Percentiles rank a stretch among this genome's conserved stretches.
Conservation (phyloP, 2,329 filamentous ascomycete species). For the Macrophomina pseudophaseolina region DNA sequence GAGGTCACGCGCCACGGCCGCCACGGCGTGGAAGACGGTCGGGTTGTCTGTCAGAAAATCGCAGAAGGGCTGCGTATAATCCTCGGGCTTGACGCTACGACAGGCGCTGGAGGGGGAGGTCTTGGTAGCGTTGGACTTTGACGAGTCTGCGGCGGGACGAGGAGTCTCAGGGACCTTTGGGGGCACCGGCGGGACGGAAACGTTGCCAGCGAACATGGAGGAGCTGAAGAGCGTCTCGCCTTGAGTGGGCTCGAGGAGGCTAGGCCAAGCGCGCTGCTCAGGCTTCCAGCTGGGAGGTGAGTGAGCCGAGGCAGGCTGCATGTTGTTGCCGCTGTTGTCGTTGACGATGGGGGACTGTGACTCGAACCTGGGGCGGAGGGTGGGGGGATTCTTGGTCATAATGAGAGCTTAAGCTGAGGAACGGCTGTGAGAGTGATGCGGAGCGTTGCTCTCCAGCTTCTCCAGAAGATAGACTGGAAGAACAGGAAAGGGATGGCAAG, state of each 20-base stretch:
- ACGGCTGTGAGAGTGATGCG: not conserved
- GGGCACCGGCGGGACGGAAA: conserved; percentile 40
- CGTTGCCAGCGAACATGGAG: conserved; percentile 30
- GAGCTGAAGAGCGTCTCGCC: conserved; percentile 27
- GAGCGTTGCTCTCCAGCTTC: not conserved
- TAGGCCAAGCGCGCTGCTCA: conserved; percentile 25
- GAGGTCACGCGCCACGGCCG: conserved; percentile 76
- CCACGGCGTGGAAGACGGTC: conserved; percentile 89
- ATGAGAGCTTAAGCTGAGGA: conserved; percentile 7
- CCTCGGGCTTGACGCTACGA: conserved; percentile 38
- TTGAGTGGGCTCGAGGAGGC: conserved; percentile 30
- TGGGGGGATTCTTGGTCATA: conserved; percentile 47
- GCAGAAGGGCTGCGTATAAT: conserved; percentile 81
- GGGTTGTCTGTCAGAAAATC: conserved; percentile 89
- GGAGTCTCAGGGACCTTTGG: conserved; percentile 38
- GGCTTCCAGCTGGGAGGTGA: not conserved
- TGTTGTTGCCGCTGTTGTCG: conserved; percentile 1
- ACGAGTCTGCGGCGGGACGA: not conserved
- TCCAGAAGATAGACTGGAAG: not conserved
- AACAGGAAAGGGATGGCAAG: not conserved
- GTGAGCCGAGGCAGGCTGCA: conserved; percentile 32
- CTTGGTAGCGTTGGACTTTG: not conserved
- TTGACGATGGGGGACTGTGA: conserved; percentile 30
- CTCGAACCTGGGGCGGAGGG: conserved; percentile 43
- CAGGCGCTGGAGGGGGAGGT: not conserved